These are phyloP conservation scores for Saprolegnia diclina DNA, from an alignment of 352 stramenopile species.

Conservation along the genomic window DNA sequence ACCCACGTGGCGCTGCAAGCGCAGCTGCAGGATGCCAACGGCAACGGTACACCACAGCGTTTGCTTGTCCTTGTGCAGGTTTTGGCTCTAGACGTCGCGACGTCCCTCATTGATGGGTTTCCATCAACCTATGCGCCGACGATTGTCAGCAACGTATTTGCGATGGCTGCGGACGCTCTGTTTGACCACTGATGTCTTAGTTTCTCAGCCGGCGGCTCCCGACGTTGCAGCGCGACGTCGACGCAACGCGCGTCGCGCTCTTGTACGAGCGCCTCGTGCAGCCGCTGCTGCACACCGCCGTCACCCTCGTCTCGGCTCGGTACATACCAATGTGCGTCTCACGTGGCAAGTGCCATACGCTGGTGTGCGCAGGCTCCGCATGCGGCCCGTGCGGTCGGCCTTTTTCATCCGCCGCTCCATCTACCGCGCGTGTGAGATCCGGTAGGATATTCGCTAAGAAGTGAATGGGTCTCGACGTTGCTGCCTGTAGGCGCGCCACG, in stretches of 20 bases:
- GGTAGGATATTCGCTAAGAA: no score
- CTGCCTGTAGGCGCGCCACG: background rate
- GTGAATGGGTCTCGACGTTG: no score
- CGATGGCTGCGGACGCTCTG: background rate
- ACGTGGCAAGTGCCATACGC: background rate
- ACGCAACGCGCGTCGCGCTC: background rate
- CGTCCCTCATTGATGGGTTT: conserved; percentile 12
- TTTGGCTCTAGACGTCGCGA: conserved; percentile 4
- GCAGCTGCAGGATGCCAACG: background rate
- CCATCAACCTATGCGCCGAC: conserved; percentile 10
- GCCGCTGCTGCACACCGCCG: conserved; percentile 13
- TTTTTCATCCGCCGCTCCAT: background rate
- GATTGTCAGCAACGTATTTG: conserved; percentile 6
- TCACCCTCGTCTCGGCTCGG: conserved; percentile 17
- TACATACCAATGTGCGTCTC: background rate
- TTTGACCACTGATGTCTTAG: background rate
- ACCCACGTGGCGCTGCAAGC: background rate
- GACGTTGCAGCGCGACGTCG: background rate
- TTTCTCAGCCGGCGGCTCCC: conserved; percentile 8
- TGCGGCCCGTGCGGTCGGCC: background rate
- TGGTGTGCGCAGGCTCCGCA: background rate
- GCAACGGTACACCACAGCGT: background rate
- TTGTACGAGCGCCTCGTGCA: background rate
- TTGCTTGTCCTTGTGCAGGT: background rate
- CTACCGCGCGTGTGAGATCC: background rate